Base-by-base conservation (phyloP, 129 eudicot genomes). In the Smallanthus sonchifolius region DNA sequence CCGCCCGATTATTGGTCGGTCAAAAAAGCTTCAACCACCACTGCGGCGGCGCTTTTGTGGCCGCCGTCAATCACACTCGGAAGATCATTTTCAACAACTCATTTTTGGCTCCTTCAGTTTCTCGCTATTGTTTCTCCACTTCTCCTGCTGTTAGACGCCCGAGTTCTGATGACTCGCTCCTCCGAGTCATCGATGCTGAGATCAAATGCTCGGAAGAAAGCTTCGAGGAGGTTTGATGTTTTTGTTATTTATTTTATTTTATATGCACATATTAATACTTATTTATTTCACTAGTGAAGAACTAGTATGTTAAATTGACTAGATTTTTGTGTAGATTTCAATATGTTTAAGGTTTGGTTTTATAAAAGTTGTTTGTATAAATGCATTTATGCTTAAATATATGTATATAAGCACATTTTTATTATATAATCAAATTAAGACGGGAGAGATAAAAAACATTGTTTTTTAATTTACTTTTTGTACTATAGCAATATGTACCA, bases 151-250 rank as follows among this genome's bases (percentile, higher is more conserved):
- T 81, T 57, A 75, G 74, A 16, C 51, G 62, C 11, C 79, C 90
- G 0, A 81, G 70, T 51, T 74, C 91, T 35, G 94, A 93, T 61
- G 83, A 77, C 61, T 40, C 88, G 2, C 89, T 94, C 51, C 57
- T 90, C 56, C 77, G 77, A 37, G 83, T 85, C 45, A 62, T 94
- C 3, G 86, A 86, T 3, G 67, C 83, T 1, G 97, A 94, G 83
- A 85, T 94, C 44, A 59, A 64, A 4, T 83, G 83, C 69, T 85
- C 90, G 13, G 84, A 73, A 47, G 92, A 94, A 54, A 86, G 77
- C 16, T 60, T n/a, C n/a, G 83, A 75, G 10, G 81, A 82, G 92
- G 91, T 90, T 7, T 15, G 4, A 1, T 13, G 16, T 63, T 40
- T 56, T 74, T 28, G 14, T 40, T 7, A 0, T 42, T 42, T 2